Base-by-base conservation (phyloP, 371 early-diverging fungal species). In the Mucor sp. region DNA sequence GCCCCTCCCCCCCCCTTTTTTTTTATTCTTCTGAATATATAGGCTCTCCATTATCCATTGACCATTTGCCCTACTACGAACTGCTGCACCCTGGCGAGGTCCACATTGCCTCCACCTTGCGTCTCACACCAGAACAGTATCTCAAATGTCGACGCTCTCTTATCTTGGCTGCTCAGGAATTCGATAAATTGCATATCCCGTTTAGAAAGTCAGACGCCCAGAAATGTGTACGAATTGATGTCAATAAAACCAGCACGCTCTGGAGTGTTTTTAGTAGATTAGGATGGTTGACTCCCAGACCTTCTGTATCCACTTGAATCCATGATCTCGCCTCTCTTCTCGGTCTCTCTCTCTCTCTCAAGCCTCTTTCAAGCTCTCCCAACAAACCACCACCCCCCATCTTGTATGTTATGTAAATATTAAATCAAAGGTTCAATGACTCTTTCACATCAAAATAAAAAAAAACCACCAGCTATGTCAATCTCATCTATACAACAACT, bases 61-160 rank as follows among this genome's bases (percentile, higher is more conserved):
- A 64, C 43, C 70, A 67, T 58, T 70, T 84, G 64, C 84, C 82
- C 58, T 74, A 80, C 62, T 84, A 75, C 63, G 75, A 82, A 21
- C 66, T 63, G 27, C 74, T 91, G 14, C 89, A 90, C 37, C 80
- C 83, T 4, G 81, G 87, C 28, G 92, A 91, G 71, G 80, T 64
- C 5, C 72, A 80, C 35, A 86, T 89, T 71, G 89, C 90, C 27
- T 90, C 91, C 19, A 87, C 86, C 2, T 78, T 91, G 61, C 88
- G 92, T 50, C 79, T 91, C 17, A 81, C 86, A n/a, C 92, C 92
- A 0, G 89, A 89, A 53, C 90, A 90, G 72, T 91, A 90, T 65
- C 70, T 91, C 12, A 78, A 79, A 57, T 83, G 83, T 63, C 72
- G 78, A 62, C 77, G 83, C 7, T 65, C 77, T 3, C 69, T 81